Evolutionary conservation across 768 basidiomycete species (phyloP).

Genomic region (Tricholoma hemisulphureum): DNA sequence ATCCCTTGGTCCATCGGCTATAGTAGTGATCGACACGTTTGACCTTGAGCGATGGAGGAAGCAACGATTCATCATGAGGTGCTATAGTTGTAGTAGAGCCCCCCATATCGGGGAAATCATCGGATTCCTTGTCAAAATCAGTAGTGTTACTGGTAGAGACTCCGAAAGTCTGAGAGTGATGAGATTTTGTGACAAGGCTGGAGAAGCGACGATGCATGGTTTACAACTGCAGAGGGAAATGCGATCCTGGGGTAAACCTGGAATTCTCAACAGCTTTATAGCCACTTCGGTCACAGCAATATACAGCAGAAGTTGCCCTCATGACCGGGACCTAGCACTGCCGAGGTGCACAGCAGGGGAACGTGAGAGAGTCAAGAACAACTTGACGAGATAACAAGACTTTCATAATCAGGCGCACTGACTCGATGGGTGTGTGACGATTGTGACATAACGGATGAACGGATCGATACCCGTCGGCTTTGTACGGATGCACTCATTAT

Average conservation of each 20-base stretch:
- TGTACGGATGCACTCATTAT: too few species aligned
- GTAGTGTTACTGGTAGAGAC: not conserved
- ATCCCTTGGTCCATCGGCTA: slow-evolving; percentile 52
- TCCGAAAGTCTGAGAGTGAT: not conserved
- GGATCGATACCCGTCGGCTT: too few species aligned
- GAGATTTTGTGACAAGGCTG: slow-evolving; percentile 6
- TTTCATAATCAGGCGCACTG: too few species aligned
- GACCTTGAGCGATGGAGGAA: slow-evolving; percentile 51
- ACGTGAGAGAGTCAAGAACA: too few species aligned
- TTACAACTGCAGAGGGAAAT: not conserved
- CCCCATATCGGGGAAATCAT: slow-evolving; percentile 30
- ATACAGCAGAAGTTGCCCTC: too few species aligned
- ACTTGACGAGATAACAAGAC: too few species aligned
- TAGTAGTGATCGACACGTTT: slow-evolving; percentile 62
- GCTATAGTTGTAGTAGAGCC: slow-evolving; percentile 23
- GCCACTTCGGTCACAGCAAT: not conserved
- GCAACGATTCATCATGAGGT: slow-evolving; percentile 34
- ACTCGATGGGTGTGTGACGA: too few species aligned
- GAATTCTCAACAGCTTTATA: not conserved
- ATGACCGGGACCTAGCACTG: too few species aligned
- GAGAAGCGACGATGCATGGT: slow-evolving; percentile 23
- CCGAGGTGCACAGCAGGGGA: too few species aligned
- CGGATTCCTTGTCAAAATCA: slow-evolving; percentile 7
- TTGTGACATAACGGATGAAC: too few species aligned
- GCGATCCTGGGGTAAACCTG: not conserved